Evolutionary conservation across 495 filamentous ascomycete genomes (phyloP).

Genomic region (Letharia columbiana): DNA sequence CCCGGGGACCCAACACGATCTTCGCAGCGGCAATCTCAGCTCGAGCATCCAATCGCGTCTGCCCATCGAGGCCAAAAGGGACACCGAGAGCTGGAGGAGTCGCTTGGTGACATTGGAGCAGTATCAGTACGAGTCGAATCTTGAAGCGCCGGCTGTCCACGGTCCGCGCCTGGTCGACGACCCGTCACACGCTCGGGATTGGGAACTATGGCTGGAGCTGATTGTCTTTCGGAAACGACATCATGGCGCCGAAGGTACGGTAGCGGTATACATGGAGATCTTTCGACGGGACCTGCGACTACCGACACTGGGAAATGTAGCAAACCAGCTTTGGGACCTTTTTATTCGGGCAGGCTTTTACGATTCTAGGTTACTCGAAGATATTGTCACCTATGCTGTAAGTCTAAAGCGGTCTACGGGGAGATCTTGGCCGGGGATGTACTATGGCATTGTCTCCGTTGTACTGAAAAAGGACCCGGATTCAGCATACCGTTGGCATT

Average conservation of each 20-base stretch:
- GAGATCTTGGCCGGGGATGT: slow-evolving; percentile 40
- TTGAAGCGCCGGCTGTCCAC: not conserved
- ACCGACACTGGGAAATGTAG: slow-evolving; percentile 40
- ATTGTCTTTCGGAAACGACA: slow-evolving; percentile 52
- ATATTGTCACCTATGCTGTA: slow-evolving; percentile 48
- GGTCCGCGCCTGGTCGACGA: slow-evolving; percentile 13
- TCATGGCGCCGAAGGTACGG: slow-evolving; percentile 50
- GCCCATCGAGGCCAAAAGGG: not conserved
- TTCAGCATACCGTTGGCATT: slow-evolving; percentile 43
- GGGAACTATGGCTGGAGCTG: slow-evolving; percentile 56
- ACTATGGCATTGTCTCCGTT: slow-evolving; percentile 41
- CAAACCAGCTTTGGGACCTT: slow-evolving; percentile 48
- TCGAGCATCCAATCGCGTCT: not conserved
- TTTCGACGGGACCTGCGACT: slow-evolving; percentile 39
- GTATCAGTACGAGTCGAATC: slow-evolving; percentile 7
- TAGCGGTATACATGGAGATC: slow-evolving; percentile 56
- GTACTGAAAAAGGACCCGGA: slow-evolving; percentile 33
- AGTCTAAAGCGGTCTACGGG: slow-evolving; percentile 39
- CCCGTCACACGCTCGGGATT: slow-evolving; percentile 32
- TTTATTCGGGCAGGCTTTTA: slow-evolving; percentile 45
- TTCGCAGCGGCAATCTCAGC: not conserved
- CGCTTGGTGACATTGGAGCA: slow-evolving; percentile 13
- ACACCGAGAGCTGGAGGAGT: slow-evolving; percentile 1
- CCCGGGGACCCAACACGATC: not conserved
- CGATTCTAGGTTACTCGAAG: slow-evolving; percentile 39